Evolutionary conservation across 2,329 filamentous ascomycete genomes (phyloP).

Genomic region (Aspergillus brunneoviolaceus): DNA sequence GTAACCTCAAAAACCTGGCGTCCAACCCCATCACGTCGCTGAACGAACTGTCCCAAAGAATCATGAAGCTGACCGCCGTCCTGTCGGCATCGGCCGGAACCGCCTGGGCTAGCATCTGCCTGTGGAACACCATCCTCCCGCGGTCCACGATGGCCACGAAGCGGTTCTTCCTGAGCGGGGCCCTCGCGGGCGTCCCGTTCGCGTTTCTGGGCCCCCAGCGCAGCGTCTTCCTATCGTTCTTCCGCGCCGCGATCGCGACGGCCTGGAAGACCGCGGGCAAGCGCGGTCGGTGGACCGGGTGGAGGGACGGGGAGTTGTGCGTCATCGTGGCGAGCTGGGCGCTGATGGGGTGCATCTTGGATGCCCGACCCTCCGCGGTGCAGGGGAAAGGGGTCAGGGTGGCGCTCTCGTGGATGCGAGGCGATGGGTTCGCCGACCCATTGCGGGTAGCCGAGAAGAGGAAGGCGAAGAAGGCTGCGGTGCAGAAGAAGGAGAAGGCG

Average conservation of each 20-base stretch:
- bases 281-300: constrained; percentile 79
- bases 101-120: constrained; percentile 83
- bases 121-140: constrained; percentile 80
- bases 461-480: constrained; percentile 31
- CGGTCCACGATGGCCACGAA: constrained; percentile 73
- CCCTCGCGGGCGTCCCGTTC: constrained; percentile 76
- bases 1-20: constrained; percentile 67
- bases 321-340: constrained; percentile 79
- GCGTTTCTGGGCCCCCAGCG: constrained; percentile 62
- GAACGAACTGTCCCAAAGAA: constrained; percentile 64
- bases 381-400: constrained; percentile 68
- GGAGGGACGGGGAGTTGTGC: constrained; percentile 79
- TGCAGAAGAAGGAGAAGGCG: constrained; percentile 8
- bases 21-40: constrained; percentile 66
- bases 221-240: constrained; percentile 73
- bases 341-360: constrained; percentile 74
- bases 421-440: constrained; percentile 74
- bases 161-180: constrained; percentile 86
- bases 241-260: constrained; percentile 75
- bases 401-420: constrained; percentile 69
- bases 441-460: constrained; percentile 47
- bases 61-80: constrained; percentile 74
- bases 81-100: constrained; percentile 81
- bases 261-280: constrained; percentile 95
- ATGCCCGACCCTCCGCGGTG: constrained; percentile 67